Evolutionary conservation across 306 rosid species (phyloP), one percentile per base, ranked within the genome.

Genomic region (Mimosa bimucronata): DNA sequence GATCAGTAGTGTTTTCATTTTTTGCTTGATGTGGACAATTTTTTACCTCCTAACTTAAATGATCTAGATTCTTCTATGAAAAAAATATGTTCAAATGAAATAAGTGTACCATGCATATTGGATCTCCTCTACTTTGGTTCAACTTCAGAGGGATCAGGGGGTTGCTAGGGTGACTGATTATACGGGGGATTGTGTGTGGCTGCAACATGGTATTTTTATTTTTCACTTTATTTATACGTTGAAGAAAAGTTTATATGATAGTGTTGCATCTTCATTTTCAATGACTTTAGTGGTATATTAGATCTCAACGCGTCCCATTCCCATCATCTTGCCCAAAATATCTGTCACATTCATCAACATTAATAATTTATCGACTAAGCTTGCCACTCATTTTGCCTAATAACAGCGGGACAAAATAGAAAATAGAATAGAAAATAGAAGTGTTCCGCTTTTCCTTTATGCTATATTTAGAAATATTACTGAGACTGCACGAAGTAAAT

Each of bases 401-500:
- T 7, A n/a, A n/a, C 3, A 53, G 6, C 18, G 18, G 34, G 13
- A 9, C n/a, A 80, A 42, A 75, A 61, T 15, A 46, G 48, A 7
- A 73, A 50, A 77, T 29, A 66, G n/a, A 0, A n/a, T 7, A 46
- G 38, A 7, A 72, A 48, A 77, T n/a, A 77, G 13, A 0, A 14
- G 41, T 2, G 7, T 25, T 16, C 8, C 31, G 40, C 82, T 76
- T 78, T 29, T 46, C 4, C 75, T 64, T 52, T 77, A 71, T 45
- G 74, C 57, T 73, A 72, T 28, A 55, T 44, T 60, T 61, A 80
- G 52, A 77, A 84, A 73, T 23, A 57, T 61, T 58, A 37, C 21
- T 6, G 16, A 0, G 67, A 7, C 67, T 16, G 16, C 16, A 29
- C 29, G n/a, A 30, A 34, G 45, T 67, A 67, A 67, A 23, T 23